phyloP scores from a whole-genome alignment of 352 stramenopile genomes.

The Phytophthora rubi region DNA sequence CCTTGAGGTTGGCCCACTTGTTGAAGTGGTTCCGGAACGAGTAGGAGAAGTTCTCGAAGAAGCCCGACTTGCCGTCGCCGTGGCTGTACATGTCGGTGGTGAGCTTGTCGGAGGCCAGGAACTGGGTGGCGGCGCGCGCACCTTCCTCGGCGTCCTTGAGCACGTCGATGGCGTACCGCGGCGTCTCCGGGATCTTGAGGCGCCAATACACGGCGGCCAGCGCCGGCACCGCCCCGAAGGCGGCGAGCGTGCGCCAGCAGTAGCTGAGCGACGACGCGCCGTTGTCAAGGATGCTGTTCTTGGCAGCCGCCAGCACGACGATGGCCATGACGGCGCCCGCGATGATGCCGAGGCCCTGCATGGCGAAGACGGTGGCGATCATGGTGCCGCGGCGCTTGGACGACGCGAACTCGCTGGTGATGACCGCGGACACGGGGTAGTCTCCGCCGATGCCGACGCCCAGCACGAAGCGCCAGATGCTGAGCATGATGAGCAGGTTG shows the following conservation, averaged over 20 bases:
- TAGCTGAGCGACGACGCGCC: constrained; percentile 47
- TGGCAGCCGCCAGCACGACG: constrained; percentile 37
- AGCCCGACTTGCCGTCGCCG: constrained; percentile 51
- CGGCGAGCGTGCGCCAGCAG: constrained; percentile 53
- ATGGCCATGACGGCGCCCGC: constrained; percentile 41
- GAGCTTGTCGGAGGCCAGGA: constrained; percentile 44
- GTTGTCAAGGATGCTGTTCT: constrained; percentile 43
- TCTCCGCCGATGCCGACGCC: constrained; percentile 61
- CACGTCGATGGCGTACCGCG: constrained; percentile 53
- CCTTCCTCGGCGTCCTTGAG: constrained; percentile 45
- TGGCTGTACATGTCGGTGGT: constrained; percentile 47
- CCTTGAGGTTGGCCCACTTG: constrained; percentile 54
- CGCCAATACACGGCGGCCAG: constrained; percentile 56
- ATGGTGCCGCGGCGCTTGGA: constrained; percentile 50
- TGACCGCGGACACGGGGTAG: constrained; percentile 60
- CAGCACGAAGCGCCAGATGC: constrained; percentile 63
- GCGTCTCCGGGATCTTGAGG: constrained; percentile 52
- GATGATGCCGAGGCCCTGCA: constrained; percentile 61
- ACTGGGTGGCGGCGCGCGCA: constrained; percentile 37
- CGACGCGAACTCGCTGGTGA: constrained; percentile 58
- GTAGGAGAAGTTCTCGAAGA: constrained; percentile 45
- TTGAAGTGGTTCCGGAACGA: constrained; percentile 44
- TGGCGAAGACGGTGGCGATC: constrained; percentile 61
- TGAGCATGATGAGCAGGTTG: constrained; percentile 54
- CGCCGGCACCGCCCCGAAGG: constrained; percentile 49